A percentile compares a stretch with the other conserved stretches of the same genome.
phyloP scores from a whole-genome alignment of 371 early-diverging fungal genomes.

The Syncephalis plumigaleata region DNA sequence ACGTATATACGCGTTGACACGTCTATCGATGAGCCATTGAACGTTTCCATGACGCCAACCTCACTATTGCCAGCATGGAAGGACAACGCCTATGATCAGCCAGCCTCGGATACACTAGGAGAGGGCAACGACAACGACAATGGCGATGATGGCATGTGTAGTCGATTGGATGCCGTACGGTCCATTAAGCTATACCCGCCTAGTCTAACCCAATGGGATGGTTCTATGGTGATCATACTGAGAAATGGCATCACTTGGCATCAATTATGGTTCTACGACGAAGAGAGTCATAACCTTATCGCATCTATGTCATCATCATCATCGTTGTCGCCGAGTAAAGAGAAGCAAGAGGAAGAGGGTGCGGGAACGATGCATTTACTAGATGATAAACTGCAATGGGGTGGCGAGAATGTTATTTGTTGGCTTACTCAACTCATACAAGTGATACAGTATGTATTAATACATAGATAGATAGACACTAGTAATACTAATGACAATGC shows the following conservation, averaged over 20 bases:
- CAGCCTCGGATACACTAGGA: no score
- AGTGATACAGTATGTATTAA: slow-evolving; percentile 15
- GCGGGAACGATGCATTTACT: slow-evolving; percentile 16
- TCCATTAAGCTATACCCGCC: slow-evolving; percentile 15
- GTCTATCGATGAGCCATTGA: no score
- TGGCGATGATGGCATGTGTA: no score
- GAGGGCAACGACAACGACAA: no score
- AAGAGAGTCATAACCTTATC: slow-evolving; percentile 18
- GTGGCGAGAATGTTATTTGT: background rate
- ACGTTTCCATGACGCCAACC: no score
- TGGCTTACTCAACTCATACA: slow-evolving; percentile 7
- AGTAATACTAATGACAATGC: slow-evolving; percentile 6
- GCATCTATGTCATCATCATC: slow-evolving; percentile 1
- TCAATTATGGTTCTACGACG: slow-evolving; percentile 32
- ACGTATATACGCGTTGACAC: no score
- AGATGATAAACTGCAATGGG: slow-evolving; percentile 4
- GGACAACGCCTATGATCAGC: no score
- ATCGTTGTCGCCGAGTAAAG: slow-evolving; percentile 3
- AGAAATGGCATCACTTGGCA: slow-evolving; percentile 24
- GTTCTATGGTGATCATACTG: slow-evolving; percentile 25
- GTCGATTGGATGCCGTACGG: no score
- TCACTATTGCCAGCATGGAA: no score
- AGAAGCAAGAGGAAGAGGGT: slow-evolving; percentile 23
- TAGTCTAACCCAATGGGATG: slow-evolving; percentile 26
- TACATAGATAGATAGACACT: slow-evolving; percentile 11